phyloP scores from a whole-genome alignment of 352 stramenopile genomes.

The Aphanomyces invadans region DNA sequence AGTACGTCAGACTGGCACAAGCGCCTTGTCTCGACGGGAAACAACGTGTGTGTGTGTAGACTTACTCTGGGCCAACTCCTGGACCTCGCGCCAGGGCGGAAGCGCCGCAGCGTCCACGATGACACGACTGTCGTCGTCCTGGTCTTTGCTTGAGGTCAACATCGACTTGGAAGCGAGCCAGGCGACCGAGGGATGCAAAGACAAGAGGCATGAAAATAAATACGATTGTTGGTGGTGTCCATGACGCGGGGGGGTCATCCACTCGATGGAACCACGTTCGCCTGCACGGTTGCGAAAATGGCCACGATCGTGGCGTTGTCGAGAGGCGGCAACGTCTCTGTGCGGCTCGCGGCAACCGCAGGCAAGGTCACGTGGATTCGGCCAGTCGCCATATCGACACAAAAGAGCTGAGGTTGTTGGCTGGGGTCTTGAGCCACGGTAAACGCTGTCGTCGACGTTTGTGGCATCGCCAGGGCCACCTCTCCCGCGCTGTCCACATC shows the following conservation, averaged over 20 bases:
- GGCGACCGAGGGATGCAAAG: not conserved
- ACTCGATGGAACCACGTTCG: too few relatives aligned
- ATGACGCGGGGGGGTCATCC: too few relatives aligned
- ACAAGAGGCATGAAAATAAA: not conserved
- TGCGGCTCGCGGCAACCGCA: too few relatives aligned
- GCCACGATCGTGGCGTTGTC: too few relatives aligned
- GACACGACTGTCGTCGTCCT: slow-evolving; percentile 90
- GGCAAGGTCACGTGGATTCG: not conserved
- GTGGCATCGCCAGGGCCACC: not conserved
- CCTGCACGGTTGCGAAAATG: not conserved
- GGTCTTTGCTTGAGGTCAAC: slow-evolving; percentile 41
- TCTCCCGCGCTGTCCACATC: not conserved
- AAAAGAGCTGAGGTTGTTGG: not conserved
- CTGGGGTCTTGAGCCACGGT: not conserved
- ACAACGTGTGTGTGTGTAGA: not conserved
- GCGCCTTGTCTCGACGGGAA: too few relatives aligned
- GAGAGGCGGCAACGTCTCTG: too few relatives aligned
- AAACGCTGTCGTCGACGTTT: not conserved
- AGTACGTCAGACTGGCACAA: slow-evolving; percentile 15
- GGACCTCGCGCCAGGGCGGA: slow-evolving; percentile 66
- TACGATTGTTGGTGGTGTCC: too few relatives aligned
- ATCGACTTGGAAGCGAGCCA: not conserved
- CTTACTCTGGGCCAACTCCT: slow-evolving; percentile 80
- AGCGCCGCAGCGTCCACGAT: slow-evolving; percentile 85
- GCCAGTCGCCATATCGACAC: not conserved